phyloP scores from a whole-genome alignment of 805 yeast genomes.

The Candida palmyrensis region DNA sequence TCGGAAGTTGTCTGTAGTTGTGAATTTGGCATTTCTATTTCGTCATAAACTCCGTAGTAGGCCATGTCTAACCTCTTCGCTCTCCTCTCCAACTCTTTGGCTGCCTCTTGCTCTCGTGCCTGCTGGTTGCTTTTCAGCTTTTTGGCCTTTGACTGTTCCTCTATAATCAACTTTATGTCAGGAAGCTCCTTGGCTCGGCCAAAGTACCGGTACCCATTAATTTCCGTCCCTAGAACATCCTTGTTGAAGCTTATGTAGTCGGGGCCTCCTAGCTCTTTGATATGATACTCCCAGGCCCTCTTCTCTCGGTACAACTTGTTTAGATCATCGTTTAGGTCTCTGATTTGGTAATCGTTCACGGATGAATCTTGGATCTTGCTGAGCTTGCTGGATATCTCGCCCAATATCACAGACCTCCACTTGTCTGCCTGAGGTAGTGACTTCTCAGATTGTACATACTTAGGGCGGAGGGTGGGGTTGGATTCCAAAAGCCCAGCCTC shows the following conservation, averaged over 20 bases:
- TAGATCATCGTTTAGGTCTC: constrained; percentile 71
- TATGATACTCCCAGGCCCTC: constrained; percentile 73
- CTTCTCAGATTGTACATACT: constrained; percentile 46
- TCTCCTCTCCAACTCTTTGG: constrained; percentile 16
- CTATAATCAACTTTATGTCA: constrained; percentile 46
- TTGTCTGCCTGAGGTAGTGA: constrained; percentile 61
- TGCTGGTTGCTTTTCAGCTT: neutral
- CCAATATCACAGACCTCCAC: constrained; percentile 58
- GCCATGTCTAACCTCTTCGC: constrained; percentile 20
- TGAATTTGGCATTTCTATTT: constrained; percentile 7
- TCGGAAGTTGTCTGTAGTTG: constrained; percentile 3
- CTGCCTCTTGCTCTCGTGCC: constrained; percentile 16
- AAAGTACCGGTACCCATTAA: constrained; percentile 64
- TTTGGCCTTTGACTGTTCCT: constrained; percentile 23
- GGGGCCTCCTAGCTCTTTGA: constrained; percentile 68
- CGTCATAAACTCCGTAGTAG: constrained; percentile 43
- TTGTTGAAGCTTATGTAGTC: constrained; percentile 42
- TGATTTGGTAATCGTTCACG: constrained; percentile 53
- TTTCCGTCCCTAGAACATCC: constrained; percentile 15
- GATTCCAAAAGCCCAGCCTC: constrained; percentile 56
- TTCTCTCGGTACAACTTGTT: constrained; percentile 65
- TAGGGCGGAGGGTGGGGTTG: constrained; percentile 57
- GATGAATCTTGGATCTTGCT: constrained; percentile 57
- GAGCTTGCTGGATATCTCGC: constrained; percentile 59
- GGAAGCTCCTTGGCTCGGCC: constrained; percentile 82